Evolutionary conservation across 257 asterid genomes (phyloP), one percentile per base, ranked within the genome.

Genomic region (Orobanche coerulescens): DNA sequence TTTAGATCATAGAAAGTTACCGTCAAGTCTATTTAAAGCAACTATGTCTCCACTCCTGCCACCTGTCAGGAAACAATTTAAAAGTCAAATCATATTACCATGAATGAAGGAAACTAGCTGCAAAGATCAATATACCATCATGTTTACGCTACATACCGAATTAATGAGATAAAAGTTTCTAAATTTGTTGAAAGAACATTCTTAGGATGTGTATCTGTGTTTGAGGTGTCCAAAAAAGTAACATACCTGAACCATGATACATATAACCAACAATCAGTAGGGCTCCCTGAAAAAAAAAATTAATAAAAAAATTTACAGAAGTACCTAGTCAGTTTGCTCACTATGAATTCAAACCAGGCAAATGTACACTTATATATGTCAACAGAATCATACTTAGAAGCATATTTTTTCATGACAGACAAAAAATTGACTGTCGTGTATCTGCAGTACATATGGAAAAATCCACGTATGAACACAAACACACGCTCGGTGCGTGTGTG

Each of bases 221-320:
- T n/a, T n/a, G n/a, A n/a, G n/a, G n/a, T 3, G 36, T 39, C 31
- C 16, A 47, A 44, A 9, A 30, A 14, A 26, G 20, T 10, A 59
- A 75, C 80, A 49, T 16, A 91, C 98, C 95, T 88, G 96, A 81
- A 73, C 86, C 79, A 53, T 73, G 88, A 71, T 91, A 84, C 14
- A 91, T 23, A 56, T 85, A 91, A 30, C 93, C 95, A 79, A 91
- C 71, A 63, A 91, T 74, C 85, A 91, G 80, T 77, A 91, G 58
- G 10, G 94, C 79, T 43, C 96, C 98, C 98, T 91, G 92, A 72
- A 70, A 76, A 71, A 18, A 46, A 46, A 46, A 6, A 18, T 15
- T n/a, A 43, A 44, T 5, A 47, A 19, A 20, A 47, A 19, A 6
- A 31, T 50, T 11, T 13, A 15, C 16, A 12, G 3, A 42, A 22